Conservation (phyloP, 306 rosid species). For the Betula pendula region DNA sequence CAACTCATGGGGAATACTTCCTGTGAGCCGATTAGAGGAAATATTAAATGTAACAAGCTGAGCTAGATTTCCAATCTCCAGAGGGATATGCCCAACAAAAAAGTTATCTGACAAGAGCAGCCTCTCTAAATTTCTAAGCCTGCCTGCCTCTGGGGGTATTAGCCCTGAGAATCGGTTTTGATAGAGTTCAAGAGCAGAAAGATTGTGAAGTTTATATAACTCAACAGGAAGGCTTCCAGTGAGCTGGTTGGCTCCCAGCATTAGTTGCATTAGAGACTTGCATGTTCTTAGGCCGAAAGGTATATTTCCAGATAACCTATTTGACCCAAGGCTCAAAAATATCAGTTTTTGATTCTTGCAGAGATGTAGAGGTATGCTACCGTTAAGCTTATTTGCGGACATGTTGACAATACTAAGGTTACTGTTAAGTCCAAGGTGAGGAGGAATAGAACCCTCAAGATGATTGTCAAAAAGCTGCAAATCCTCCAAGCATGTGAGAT, state of each 20-base stretch:
- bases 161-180: conserved; percentile 58
- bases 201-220: conserved; percentile 57
- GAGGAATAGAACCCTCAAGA: conserved; percentile 73
- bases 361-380: conserved; percentile 63
- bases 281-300: conserved; percentile 65
- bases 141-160: conserved; percentile 55
- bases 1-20: conserved; percentile 61
- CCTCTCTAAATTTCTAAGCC: conserved; percentile 51
- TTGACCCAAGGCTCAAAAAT: conserved; percentile 76
- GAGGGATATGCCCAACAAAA: conserved; percentile 61
- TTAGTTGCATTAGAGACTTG: conserved; percentile 67
- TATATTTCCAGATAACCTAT: conserved; percentile 62
- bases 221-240: conserved; percentile 67
- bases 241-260: conserved; percentile 63
- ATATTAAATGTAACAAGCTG: conserved; percentile 64
- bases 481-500: conserved; percentile 57
- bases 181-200: conserved; percentile 64
- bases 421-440: conserved; percentile 54
- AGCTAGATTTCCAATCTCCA: conserved; percentile 56
- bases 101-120: conserved; percentile 61
- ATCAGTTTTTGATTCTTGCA: conserved; percentile 53
- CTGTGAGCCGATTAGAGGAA: conserved; percentile 56
- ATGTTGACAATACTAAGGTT: conserved; percentile 63
- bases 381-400: conserved; percentile 60
- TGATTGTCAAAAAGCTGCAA: conserved; percentile 73